phyloP scores from a whole-genome alignment of 139 green algal species.

The Closterium sp. region DNA sequence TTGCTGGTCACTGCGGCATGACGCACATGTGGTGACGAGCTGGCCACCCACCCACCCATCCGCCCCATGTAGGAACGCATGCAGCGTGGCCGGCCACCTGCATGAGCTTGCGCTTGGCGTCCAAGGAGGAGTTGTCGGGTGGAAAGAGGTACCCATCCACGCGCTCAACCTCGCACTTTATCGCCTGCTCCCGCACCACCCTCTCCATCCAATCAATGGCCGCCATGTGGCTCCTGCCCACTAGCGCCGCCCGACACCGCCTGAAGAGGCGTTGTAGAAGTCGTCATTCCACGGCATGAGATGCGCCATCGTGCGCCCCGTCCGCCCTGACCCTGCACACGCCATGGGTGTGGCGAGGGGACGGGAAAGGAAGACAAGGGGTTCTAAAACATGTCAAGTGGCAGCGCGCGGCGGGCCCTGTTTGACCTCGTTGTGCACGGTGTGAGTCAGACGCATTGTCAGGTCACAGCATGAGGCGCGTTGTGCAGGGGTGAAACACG shows the following conservation, averaged over 20 bases:
- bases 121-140: slow-evolving; percentile 22
- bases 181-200: slow-evolving; percentile 53
- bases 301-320: slow-evolving; percentile 65
- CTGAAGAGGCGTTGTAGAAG: slow-evolving; percentile 63
- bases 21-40: no score
- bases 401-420: no score
- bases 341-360: no score
- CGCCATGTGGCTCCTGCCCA: slow-evolving; percentile 58
- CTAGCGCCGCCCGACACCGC: slow-evolving; percentile 46
- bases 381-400: no score
- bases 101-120: not conserved
- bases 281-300: slow-evolving; percentile 67
- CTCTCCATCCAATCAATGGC: slow-evolving; percentile 63
- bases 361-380: no score
- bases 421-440: no score
- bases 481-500: no score
- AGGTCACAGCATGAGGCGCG: no score
- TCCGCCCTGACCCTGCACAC: slow-evolving; percentile 62
- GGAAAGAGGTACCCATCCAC: slow-evolving; percentile 65
- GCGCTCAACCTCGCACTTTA: slow-evolving; percentile 61
- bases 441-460: no score
- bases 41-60: not conserved
- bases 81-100: no score
- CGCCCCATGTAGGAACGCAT: no score
- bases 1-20: no score